Percentiles rank a stretch among this genome's conserved stretches.
Conservation (phyloP, 2,329 filamentous ascomycete species). For the Nemania abortiva region DNA sequence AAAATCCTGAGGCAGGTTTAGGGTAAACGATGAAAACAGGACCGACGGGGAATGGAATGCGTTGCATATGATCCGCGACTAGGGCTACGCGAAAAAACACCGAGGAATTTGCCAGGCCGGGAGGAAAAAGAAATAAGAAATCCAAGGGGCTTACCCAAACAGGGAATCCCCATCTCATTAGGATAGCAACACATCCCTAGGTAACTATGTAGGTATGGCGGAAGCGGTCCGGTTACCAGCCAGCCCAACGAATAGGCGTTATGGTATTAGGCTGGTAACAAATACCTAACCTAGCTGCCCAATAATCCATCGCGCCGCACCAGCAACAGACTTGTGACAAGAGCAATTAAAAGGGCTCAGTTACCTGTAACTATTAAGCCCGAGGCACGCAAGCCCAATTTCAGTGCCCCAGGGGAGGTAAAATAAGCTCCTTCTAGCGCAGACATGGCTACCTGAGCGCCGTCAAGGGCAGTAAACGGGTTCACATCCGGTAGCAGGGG, state of each 20-base stretch:
- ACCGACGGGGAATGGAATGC: slow-evolving; percentile 28
- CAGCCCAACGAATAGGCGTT: not conserved
- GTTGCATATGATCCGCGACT: slow-evolving; percentile 25
- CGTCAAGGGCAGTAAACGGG: slow-evolving; percentile 19
- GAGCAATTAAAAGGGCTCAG: not conserved
- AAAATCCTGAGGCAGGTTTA: slow-evolving; percentile 31
- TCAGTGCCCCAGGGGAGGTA: slow-evolving; percentile 20
- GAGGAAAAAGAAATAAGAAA: slow-evolving; percentile 6
- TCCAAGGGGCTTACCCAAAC: slow-evolving; percentile 11
- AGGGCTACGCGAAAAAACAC: slow-evolving; percentile 15
- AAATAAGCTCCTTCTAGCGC: slow-evolving; percentile 32
- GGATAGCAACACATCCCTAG: no score
- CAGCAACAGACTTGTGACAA: slow-evolving; percentile 20
- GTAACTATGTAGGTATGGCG: no score
- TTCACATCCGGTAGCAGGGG: slow-evolving; percentile 34
- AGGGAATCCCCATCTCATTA: slow-evolving; percentile 13
- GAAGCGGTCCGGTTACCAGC: slow-evolving; percentile 29
- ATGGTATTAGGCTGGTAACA: not conserved
- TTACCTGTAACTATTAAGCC: slow-evolving; percentile 29
- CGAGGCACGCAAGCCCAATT: slow-evolving; percentile 28
- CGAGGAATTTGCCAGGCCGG: slow-evolving; percentile 17
- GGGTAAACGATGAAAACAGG: slow-evolving; percentile 14
- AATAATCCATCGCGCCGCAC: slow-evolving; percentile 28
- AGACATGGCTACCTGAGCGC: slow-evolving; percentile 3
- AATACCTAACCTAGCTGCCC: not conserved